Evolutionary conservation across 768 basidiomycete species (phyloP).

Genomic region (Pleurotus citrinopileatus): DNA sequence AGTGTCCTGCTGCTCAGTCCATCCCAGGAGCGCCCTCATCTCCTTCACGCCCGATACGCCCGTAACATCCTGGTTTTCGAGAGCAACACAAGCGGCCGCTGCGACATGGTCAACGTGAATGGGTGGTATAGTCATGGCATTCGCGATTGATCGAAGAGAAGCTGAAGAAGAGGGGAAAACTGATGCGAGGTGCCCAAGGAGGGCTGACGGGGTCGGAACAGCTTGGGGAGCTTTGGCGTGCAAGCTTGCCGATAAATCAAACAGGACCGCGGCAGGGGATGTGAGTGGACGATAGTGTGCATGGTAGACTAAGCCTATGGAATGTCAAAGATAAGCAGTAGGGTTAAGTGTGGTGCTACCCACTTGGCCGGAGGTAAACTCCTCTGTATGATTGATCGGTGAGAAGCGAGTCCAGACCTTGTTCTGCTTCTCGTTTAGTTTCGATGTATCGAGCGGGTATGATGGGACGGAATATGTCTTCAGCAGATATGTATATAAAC

Average conservation of each 20-base stretch:
- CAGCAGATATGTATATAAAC: constrained; percentile 96
- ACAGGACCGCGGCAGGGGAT: constrained; percentile 77
- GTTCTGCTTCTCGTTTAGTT: constrained; percentile 93
- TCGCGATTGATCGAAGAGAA: constrained; percentile 63
- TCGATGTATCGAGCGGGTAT: constrained; percentile 85
- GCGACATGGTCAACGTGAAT: constrained; percentile 97
- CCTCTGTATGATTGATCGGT: constrained; percentile 50
- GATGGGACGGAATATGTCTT: constrained; percentile 87
- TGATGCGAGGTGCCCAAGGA: constrained; percentile 54
- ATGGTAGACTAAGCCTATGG: constrained; percentile 89
- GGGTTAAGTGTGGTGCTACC: constrained; percentile 25
- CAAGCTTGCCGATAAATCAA: constrained; percentile 76
- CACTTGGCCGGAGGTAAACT: constrained; percentile 89
- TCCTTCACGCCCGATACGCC: constrained; percentile 68
- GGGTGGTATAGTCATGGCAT: constrained; percentile 80
- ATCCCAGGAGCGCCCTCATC: constrained; percentile 79
- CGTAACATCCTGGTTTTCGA: constrained; percentile 47
- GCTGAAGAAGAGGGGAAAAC: constrained; percentile 27
- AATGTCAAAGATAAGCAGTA: constrained; percentile 13
- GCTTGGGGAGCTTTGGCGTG: constrained; percentile 57
- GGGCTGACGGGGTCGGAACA: constrained; percentile 61
- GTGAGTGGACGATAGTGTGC: constrained; percentile 90
- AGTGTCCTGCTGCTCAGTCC: constrained; percentile 30
- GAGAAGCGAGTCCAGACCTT: constrained; percentile 54
- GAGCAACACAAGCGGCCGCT: constrained; percentile 68